These are phyloP conservation scores for Dichotomocladium elegans DNA, from an alignment of 371 early-diverging fungal genomes.

Conservation along the genomic window DNA sequence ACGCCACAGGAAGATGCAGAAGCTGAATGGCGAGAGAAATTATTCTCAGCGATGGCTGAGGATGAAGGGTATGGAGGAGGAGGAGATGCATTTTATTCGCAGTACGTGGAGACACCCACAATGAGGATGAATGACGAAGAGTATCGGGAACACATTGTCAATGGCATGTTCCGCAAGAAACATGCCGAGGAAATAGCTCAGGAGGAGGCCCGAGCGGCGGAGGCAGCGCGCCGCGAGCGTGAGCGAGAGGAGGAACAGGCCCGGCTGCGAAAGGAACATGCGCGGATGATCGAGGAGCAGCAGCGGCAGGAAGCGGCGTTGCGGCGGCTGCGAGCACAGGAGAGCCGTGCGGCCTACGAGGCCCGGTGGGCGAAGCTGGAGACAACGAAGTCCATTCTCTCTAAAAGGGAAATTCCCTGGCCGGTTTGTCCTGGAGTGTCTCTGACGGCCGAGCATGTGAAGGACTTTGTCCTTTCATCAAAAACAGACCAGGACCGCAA, in stretches of 20 bases:
- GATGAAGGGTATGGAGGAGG: slow-evolving; percentile 45
- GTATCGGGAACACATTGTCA: slow-evolving; percentile 36
- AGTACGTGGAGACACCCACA: slow-evolving; percentile 14
- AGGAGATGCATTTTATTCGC: slow-evolving; percentile 30
- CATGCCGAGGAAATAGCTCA: slow-evolving; percentile 29
- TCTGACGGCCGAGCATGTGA: slow-evolving; percentile 3
- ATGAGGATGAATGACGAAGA: slow-evolving; percentile 50
- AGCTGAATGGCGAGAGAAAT: slow-evolving; percentile 31
- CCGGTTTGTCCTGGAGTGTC: slow-evolving; percentile 13
- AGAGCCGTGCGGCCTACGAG: slow-evolving; percentile 9
- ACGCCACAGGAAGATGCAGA: slow-evolving; percentile 15
- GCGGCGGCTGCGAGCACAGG: slow-evolving; percentile 8
- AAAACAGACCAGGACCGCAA: slow-evolving; percentile 17
- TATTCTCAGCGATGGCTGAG: slow-evolving; percentile 46
- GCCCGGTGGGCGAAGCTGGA: slow-evolving; percentile 26
- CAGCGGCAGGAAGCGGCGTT: slow-evolving; percentile 10
- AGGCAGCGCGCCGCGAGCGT: slow-evolving; percentile 13
- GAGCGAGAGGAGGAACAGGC: slow-evolving; percentile 19
- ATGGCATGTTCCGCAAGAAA: slow-evolving; percentile 28
- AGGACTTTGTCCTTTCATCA: slow-evolving; percentile 18
- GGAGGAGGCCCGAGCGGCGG: slow-evolving; percentile 19
- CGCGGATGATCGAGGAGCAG: slow-evolving; percentile 15
- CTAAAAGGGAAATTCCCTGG: slow-evolving; percentile 38
- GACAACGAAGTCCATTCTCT: not conserved
- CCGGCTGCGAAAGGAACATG: slow-evolving; percentile 5